Percentiles rank a stretch among this genome's conserved stretches.
phyloP scores from a whole-genome alignment of 768 basidiomycete genomes.

The Kwoniella sp. region DNA sequence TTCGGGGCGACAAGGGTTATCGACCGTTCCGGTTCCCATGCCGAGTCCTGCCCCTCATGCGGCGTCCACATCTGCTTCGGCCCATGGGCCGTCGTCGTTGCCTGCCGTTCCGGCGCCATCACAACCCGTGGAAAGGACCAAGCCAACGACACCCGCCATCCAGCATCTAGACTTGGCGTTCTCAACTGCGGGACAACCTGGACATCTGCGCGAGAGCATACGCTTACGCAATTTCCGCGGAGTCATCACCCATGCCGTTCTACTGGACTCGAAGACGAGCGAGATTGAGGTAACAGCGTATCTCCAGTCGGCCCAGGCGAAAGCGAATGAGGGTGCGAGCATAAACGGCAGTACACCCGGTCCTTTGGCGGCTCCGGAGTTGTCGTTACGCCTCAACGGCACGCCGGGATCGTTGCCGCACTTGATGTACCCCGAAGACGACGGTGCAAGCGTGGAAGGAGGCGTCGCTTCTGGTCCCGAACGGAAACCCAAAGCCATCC shows the following conservation, averaged over 20 bases:
- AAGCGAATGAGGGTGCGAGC: too few relatives aligned
- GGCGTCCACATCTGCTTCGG: too few relatives aligned
- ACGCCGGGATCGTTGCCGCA: slow-evolving; percentile 29
- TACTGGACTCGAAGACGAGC: slow-evolving; percentile 28
- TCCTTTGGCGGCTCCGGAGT: slow-evolving; percentile 22
- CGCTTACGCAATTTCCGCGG: slow-evolving; percentile 43
- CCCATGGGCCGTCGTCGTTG: not conserved
- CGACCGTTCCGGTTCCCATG: too few relatives aligned
- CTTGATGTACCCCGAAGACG: slow-evolving; percentile 14
- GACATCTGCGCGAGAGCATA: slow-evolving; percentile 16
- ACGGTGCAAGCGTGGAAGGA: not conserved
- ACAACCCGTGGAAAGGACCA: slow-evolving; percentile 7
- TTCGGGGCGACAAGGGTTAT: too few relatives aligned
- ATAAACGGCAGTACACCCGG: too few relatives aligned
- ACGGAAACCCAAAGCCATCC: slow-evolving; percentile 23
- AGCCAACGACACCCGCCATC: slow-evolving; percentile 33
- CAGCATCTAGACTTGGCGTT: slow-evolving; percentile 39
- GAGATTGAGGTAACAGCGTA: slow-evolving; percentile 43
- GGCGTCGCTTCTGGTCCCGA: not conserved
- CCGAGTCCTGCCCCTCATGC: too few relatives aligned
- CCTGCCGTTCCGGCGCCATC: too few relatives aligned
- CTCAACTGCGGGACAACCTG: too few relatives aligned
- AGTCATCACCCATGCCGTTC: slow-evolving; percentile 37
- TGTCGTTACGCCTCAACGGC: slow-evolving; percentile 36
- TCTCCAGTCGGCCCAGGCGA: too few relatives aligned